Conservation (phyloP, 2,329 filamentous ascomycete species). For the Sclerotinia glacialis region DNA sequence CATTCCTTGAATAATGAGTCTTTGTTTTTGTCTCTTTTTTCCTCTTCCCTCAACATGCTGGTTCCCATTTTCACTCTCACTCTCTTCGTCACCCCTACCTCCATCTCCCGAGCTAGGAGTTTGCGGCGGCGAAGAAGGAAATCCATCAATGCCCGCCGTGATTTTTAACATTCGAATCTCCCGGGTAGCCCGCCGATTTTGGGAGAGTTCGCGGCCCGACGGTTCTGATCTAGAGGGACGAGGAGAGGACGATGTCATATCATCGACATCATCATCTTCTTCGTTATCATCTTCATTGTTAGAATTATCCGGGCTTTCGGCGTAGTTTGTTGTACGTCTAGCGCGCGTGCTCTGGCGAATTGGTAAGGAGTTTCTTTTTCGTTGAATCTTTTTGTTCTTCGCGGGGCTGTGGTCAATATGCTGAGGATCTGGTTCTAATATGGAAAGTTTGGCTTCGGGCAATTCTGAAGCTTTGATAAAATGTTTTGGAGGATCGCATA, state of each 20-base stretch:
- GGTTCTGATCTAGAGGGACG: background rate
- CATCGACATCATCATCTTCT: slow-evolving; percentile 23
- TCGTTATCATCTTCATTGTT: slow-evolving; percentile 17
- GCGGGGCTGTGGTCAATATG: slow-evolving; percentile 24
- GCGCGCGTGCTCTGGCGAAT: slow-evolving; percentile 26
- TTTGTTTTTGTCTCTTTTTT: slow-evolving; percentile 38
- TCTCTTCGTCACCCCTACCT: slow-evolving; percentile 26
- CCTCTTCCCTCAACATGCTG: background rate
- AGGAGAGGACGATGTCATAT: slow-evolving; percentile 4
- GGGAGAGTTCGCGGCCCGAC: slow-evolving; percentile 18
- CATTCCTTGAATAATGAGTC: slow-evolving; percentile 59
- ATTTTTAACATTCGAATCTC: slow-evolving; percentile 34
- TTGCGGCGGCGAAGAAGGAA: slow-evolving; percentile 24
- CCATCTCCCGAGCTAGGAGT: slow-evolving; percentile 12
- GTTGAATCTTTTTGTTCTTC: slow-evolving; percentile 18
- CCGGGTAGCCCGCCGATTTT: slow-evolving; percentile 26
- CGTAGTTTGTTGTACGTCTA: slow-evolving; percentile 30
- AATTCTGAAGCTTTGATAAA: slow-evolving; percentile 20
- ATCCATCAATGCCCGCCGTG: slow-evolving; percentile 34
- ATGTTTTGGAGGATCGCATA: slow-evolving; percentile 39
- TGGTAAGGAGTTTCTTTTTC: slow-evolving; percentile 2
- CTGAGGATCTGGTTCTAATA: background rate
- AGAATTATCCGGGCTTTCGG: slow-evolving; percentile 32
- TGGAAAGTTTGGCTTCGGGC: background rate
- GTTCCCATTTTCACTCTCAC: slow-evolving; percentile 12